phyloP scores from a whole-genome alignment of 441 rosid genomes.

The Cnidoscolus chayamansa region DNA sequence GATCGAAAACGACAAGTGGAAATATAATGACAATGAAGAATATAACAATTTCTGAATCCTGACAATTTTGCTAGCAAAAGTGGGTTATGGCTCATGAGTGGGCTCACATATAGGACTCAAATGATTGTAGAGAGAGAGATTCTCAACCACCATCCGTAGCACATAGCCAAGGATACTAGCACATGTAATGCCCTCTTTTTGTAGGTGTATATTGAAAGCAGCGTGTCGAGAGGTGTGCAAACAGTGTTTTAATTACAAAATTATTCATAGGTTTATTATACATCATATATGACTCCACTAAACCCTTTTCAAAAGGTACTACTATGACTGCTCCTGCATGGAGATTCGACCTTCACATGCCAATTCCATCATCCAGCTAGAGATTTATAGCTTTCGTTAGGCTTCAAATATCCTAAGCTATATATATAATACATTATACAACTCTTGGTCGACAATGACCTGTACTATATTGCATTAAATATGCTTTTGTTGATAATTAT shows the following conservation, averaged over 20 bases:
- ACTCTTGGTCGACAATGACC: no score
- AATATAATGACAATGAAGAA: slow-evolving; percentile 11
- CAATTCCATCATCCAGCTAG: slow-evolving; percentile 29
- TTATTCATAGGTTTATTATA: slow-evolving; percentile 8
- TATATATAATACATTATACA: background rate
- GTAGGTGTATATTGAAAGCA: slow-evolving; percentile 15
- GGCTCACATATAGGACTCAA: background rate
- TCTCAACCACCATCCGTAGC: slow-evolving; percentile 4
- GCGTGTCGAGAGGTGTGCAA: slow-evolving; percentile 28
- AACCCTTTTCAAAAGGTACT: slow-evolving; percentile 12
- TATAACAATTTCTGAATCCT: slow-evolving; percentile 7
- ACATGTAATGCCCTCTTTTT: slow-evolving; percentile 24
- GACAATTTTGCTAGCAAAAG: slow-evolving; percentile 21
- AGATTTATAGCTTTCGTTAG: slow-evolving; percentile 9
- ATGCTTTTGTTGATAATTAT: background rate
- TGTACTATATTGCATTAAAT: no score
- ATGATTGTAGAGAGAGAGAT: background rate
- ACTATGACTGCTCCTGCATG: slow-evolving; percentile 17
- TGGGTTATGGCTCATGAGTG: slow-evolving; percentile 13
- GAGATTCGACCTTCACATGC: slow-evolving; percentile 33
- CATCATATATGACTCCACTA: background rate
- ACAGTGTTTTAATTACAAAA: background rate
- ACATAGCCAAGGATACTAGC: slow-evolving; percentile 14
- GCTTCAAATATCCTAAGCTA: background rate
- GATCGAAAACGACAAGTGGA: background rate